Evolutionary conservation across 176 grass and related monocot species (phyloP), one percentile per base, ranked within the genome.

Genomic region (Musa troglodytarum): DNA sequence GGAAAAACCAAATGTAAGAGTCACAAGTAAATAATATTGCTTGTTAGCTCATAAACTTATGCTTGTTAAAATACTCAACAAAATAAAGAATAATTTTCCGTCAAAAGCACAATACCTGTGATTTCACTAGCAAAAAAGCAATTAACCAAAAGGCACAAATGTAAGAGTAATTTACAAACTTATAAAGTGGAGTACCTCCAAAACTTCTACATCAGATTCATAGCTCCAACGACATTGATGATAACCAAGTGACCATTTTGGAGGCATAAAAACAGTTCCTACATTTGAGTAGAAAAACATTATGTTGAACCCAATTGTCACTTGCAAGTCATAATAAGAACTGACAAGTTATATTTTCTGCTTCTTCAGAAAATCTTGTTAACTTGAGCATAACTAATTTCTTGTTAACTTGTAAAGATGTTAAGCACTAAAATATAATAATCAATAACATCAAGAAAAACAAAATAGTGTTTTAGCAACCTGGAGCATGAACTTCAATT

Each of bases 171-270:
- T 11, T 15, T 70, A 70, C 16, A 51, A 52, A 34, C 25, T 50
- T 70, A 15, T 34, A 12, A 70, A 16, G 10, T 50, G 68, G 52
- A 59, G 58, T 93, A 93, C 93, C 93, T 97, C 82, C 14, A 85
- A 76, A 72, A 97, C 93, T 93, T 82, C 88, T 59, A 88, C 90
- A 80, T 84, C 89, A 79, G 87, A 83, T 80, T 88, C 85, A 81
- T 97, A 97, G 81, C 93, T 97, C 86, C 86, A 97, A 64, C 93
- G 86, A 74, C 93, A 97, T 83, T 97, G 93, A 84, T 97, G 93
- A 79, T 97, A 97, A 14, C 93, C 93, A 81, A 97, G 80, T 65
- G 85, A 88, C 93, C 93, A 97, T 79, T 93, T 97, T 73, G 93
- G 93, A 29, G 90, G 93, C 93, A 97, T 93, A 81, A 83, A 83